A percentile compares a stretch with the other conserved stretches of the same genome.
These are phyloP conservation scores for Fraxinus nigra DNA, from an alignment of 305 asterid genomes.

Conservation along the genomic window DNA sequence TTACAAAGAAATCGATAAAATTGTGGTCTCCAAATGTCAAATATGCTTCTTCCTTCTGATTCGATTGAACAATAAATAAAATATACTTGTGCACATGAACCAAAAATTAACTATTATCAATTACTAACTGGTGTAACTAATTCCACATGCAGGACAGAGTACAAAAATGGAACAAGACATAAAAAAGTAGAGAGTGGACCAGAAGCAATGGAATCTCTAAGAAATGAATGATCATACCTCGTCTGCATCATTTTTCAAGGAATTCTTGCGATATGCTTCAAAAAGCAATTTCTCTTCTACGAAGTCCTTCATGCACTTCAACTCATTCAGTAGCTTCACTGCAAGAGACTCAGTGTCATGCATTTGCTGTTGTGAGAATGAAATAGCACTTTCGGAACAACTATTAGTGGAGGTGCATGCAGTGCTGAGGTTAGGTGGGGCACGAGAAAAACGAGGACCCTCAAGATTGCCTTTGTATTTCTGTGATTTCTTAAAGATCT, in stretches of 20 bases:
- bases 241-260: slow-evolving; percentile 66
- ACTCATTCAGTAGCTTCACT: slow-evolving; percentile 61
- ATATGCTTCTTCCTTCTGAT: background rate
- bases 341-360: slow-evolving; percentile 77
- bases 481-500: slow-evolving; percentile 41
- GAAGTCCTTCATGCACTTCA: slow-evolving; percentile 80
- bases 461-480: slow-evolving; percentile 56
- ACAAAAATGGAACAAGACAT: background rate
- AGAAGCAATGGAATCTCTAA: background rate
- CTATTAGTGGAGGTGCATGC: slow-evolving; percentile 62
- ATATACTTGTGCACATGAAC: background rate
- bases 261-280: slow-evolving; percentile 66
- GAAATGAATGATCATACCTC: slow-evolving; percentile 52
- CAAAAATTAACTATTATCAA: background rate
- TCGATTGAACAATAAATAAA: background rate
- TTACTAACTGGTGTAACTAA: slow-evolving; percentile 11
- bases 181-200: slow-evolving; percentile 11
- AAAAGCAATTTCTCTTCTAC: slow-evolving; percentile 76
- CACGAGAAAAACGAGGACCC: slow-evolving; percentile 58
- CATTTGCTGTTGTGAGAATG: slow-evolving; percentile 87
- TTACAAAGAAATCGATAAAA: background rate
- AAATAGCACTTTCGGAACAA: slow-evolving; percentile 78
- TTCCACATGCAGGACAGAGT: background rate
- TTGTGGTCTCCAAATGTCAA: background rate
- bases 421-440: slow-evolving; percentile 56